Evolutionary conservation across 2,329 filamentous ascomycete species (phyloP).

Genomic region (Aspergillus sp.): DNA sequence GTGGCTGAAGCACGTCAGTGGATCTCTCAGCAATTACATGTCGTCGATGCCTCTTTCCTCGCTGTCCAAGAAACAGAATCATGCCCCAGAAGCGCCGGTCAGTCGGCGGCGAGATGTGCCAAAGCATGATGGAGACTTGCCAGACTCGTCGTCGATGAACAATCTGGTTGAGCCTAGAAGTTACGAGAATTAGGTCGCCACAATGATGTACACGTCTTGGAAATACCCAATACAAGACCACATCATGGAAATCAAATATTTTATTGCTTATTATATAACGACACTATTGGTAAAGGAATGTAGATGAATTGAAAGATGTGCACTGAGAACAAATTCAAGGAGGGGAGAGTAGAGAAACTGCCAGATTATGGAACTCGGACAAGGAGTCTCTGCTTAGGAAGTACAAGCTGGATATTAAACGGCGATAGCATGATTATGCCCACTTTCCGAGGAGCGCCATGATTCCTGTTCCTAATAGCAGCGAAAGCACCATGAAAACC

Average conservation of each 20-base stretch:
- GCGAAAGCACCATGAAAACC: conserved; percentile 44
- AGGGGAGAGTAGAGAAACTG: too few species aligned
- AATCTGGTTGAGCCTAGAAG: background rate
- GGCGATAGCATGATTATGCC: conserved; percentile 34
- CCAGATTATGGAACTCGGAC: background rate
- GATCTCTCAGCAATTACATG: background rate
- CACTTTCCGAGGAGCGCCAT: conserved; percentile 55
- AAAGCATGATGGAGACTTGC: background rate
- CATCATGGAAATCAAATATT: background rate
- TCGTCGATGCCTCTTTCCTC: background rate
- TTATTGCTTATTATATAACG: background rate
- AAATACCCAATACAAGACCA: too few species aligned
- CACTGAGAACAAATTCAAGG: background rate
- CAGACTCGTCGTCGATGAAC: background rate
- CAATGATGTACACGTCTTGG: too few species aligned
- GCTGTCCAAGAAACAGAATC: background rate
- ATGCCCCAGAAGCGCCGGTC: background rate
- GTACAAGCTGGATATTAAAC: background rate
- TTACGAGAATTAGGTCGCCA: background rate
- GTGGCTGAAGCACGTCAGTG: conserved; percentile 2
- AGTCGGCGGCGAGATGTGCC: background rate
- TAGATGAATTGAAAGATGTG: background rate
- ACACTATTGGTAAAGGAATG: background rate
- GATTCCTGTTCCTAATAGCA: conserved; percentile 42
- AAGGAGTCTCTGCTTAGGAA: too few species aligned